phyloP scores from a whole-genome alignment of 345 rosid species.

The Euphorbia tirucalli region DNA sequence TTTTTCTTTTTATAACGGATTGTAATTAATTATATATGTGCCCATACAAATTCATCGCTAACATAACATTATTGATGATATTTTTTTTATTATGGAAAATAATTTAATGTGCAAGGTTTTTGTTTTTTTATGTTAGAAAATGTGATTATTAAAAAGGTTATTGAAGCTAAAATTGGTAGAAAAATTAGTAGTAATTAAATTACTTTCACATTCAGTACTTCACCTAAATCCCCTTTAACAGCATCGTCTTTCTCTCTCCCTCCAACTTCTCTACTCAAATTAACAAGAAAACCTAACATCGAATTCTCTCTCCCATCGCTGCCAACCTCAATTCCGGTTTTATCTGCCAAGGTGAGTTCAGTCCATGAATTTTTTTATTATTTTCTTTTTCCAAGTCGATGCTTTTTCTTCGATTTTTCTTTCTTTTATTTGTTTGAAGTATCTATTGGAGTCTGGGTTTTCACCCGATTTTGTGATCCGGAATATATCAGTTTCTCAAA shows the following conservation, averaged over 20 bases:
- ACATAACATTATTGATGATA: no score
- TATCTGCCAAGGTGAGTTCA: not conserved
- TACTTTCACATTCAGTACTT: no score
- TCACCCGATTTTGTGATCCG: not conserved
- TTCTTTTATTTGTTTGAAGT: not conserved
- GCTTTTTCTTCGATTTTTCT: not conserved
- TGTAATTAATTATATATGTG: no score
- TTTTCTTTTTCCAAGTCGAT: not conserved
- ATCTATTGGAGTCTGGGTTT: not conserved
- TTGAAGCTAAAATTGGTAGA: no score
- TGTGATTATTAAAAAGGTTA: no score
- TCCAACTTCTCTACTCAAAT: not conserved
- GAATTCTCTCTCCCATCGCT: not conserved
- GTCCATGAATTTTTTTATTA: not conserved
- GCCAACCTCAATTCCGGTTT: not conserved
- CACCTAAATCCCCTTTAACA: not conserved
- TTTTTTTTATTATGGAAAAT: no score
- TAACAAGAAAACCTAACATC: not conserved
- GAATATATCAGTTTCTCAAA: not conserved
- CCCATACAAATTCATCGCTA: no score
- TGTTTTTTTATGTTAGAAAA: no score
- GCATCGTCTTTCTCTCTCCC: not conserved
- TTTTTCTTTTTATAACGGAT: no score
- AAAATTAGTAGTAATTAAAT: no score
- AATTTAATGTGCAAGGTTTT: no score